phyloP scores from a whole-genome alignment of 306 rosid species.

The Luffa acutangula region DNA sequence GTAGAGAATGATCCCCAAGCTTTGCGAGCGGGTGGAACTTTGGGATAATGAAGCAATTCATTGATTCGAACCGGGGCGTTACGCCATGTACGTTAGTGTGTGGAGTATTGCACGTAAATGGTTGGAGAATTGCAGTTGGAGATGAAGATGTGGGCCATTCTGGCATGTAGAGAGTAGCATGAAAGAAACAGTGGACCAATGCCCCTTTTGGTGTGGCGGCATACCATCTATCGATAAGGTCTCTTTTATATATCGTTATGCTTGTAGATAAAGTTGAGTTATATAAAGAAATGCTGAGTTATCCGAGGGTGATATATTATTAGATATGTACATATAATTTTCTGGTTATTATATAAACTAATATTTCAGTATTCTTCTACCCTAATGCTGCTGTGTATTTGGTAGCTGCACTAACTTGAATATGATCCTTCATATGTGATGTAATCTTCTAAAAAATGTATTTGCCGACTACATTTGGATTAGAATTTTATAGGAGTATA shows the following conservation, averaged over 20 bases:
- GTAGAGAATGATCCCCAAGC: background rate
- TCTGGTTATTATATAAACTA: background rate
- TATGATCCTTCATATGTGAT: too few relatives aligned
- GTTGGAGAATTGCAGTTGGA: slow-evolving; percentile 1
- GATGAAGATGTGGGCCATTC: background rate
- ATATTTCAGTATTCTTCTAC: background rate
- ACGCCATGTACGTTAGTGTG: background rate
- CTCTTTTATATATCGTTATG: background rate
- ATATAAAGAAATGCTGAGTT: background rate
- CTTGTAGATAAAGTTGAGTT: slow-evolving; percentile 8
- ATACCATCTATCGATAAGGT: background rate
- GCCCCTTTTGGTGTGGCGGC: background rate
- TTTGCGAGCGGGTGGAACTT: background rate
- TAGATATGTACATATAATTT: slow-evolving; percentile 5
- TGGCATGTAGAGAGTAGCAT: background rate
- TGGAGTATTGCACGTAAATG: background rate
- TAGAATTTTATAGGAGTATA: background rate
- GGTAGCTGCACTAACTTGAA: too few relatives aligned
- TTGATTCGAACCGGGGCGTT: background rate
- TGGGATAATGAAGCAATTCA: background rate
- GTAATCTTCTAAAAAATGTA: too few relatives aligned
- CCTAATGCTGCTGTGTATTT: background rate
- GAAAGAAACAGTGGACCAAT: background rate
- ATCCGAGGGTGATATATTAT: background rate
- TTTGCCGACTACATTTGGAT: too few relatives aligned